phyloP scores from a whole-genome alignment of 345 rosid species.

The Citrus reticulata region DNA sequence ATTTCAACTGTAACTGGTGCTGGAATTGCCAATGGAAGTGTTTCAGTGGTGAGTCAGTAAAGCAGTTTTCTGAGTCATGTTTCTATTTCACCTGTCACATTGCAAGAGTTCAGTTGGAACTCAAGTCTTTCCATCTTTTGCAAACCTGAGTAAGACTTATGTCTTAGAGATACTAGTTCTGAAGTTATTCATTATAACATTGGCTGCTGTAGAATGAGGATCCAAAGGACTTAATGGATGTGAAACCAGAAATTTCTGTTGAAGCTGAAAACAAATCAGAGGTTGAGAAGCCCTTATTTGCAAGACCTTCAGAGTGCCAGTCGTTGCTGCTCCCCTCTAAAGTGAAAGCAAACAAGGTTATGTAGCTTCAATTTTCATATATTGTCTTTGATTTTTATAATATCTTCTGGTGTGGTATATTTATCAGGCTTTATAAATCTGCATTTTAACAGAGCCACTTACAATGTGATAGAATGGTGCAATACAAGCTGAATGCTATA shows the following conservation, averaged over 20 bases:
- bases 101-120: background rate
- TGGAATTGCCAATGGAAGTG: conserved; percentile 14
- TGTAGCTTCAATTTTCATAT: background rate
- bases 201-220: conserved; percentile 4
- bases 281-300: background rate
- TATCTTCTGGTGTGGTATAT: background rate
- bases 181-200: background rate
- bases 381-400: background rate
- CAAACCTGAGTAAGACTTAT: background rate
- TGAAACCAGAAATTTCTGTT: background rate
- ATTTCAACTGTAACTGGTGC: conserved; percentile 13
- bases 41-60: conserved; percentile 13
- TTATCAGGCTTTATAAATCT: background rate
- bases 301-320: conserved; percentile 18
- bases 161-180: background rate
- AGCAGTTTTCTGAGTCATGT: background rate
- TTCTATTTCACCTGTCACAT: background rate
- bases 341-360: conserved; percentile 31
- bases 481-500: background rate
- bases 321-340: conserved; percentile 19
- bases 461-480: background rate
- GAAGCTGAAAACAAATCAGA: background rate
- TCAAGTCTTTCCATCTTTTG: background rate
- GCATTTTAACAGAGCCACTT: background rate
- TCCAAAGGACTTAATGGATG: background rate